Evolutionary conservation across 169 alveolate genomes (phyloP).

Genomic region (Plasmodium vivax): DNA sequence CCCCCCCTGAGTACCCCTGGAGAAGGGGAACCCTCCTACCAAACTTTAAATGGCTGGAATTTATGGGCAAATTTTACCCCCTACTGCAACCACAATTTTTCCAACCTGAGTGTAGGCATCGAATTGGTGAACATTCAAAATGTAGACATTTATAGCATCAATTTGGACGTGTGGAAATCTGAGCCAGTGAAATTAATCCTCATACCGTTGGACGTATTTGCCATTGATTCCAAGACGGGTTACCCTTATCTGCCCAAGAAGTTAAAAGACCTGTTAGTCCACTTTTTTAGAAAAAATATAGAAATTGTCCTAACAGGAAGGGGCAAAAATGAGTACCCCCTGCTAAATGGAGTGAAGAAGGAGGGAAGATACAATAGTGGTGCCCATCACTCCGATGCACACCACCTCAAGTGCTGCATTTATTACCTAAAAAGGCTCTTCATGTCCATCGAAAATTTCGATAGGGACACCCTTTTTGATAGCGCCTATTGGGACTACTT

Average conservation of each 20-base stretch:
- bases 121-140: slow-evolving; percentile 48
- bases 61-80: slow-evolving; percentile 61
- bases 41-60: slow-evolving; percentile 48
- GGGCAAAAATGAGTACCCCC: background rate
- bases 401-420: slow-evolving; percentile 41
- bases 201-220: slow-evolving; percentile 54
- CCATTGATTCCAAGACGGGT: slow-evolving; percentile 41
- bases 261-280: slow-evolving; percentile 48
- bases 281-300: slow-evolving; percentile 68
- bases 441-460: slow-evolving; percentile 70
- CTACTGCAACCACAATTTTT: slow-evolving; percentile 36
- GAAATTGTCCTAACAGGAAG: slow-evolving; percentile 26
- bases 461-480: slow-evolving; percentile 35
- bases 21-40: background rate
- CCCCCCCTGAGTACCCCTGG: background rate
- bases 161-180: slow-evolving; percentile 72
- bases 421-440: slow-evolving; percentile 68
- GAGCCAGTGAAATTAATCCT: slow-evolving; percentile 73
- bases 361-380: background rate
- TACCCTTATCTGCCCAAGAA: slow-evolving; percentile 68
- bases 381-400: background rate
- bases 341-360: background rate
- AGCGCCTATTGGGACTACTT: slow-evolving; percentile 76
- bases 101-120: slow-evolving; percentile 35
- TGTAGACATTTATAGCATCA: slow-evolving; percentile 13